Evolutionary conservation across 176 grass and related monocot genomes (phyloP), one percentile per base, ranked within the genome.

Genomic region (Oryza officinalis): DNA sequence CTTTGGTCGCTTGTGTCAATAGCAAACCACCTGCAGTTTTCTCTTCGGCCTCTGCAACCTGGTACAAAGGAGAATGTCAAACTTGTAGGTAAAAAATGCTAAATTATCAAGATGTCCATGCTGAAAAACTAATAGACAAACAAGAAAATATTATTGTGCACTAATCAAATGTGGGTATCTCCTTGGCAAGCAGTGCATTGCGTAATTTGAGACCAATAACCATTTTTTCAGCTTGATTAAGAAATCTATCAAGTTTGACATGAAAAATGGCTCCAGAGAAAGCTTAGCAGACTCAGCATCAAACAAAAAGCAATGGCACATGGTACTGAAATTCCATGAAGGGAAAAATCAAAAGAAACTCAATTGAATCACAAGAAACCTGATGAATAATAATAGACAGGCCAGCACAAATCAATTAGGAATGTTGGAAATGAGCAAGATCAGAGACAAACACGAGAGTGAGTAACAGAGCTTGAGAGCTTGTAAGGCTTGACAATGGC

Each of bases 1-100:
- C 92, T 85, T 94, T 90, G 12, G 59, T 64, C 1, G 83, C 79
- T 59, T 86, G 82, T 15, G 86, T 94, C 75, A 94, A 77, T 8
- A 94, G 83, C 75, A 94, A 83, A 80, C 92, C 88, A 22, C 92
- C 92, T 65, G 82, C 35, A 64, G 92, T 94, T 87, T 86, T 74
- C 63, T 88, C 88, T 86, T 94, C 88, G 77, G 86, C 89, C 73
- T 88, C 88, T 63, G 86, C 88, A 77, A 94, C 79, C 92, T 94
- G 71, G 40, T 71, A 41, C 15, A 30, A 81, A 71, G 52, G 38
- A 33, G 13, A 31, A 79, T 40, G 33, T 27, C 40, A 40, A 78
- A 61, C 45, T 37, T 27, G 22, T 72, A 47, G 31, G 1, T n/a
- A 77, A 20, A 80, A 63, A 10, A n/a, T 8, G 13, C 5, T 35